These are phyloP conservation scores for Curvularia verruculosa DNA, from an alignment of 2,329 filamentous ascomycete genomes.

Conservation along the genomic window DNA sequence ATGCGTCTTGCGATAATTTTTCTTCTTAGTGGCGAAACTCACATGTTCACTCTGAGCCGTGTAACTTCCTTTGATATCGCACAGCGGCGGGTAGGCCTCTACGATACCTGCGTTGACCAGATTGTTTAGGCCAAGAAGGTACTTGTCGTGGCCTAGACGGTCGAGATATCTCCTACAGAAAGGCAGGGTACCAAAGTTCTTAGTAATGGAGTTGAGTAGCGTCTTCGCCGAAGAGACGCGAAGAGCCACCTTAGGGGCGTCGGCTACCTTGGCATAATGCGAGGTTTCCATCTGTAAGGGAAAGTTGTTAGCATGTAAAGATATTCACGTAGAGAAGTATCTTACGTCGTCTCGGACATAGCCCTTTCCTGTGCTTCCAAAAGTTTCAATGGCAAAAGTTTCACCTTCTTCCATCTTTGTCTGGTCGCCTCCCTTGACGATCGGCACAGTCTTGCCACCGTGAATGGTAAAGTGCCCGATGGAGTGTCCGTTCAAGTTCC, in stretches of 20 bases:
- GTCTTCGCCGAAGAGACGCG: slow-evolving; percentile 82
- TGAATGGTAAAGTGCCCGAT: slow-evolving; percentile 91
- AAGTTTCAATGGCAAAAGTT: slow-evolving; percentile 94
- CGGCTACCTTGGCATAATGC: slow-evolving; percentile 78
- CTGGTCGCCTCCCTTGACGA: slow-evolving; percentile 84
- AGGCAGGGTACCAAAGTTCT: slow-evolving; percentile 92
- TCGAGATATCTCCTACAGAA: slow-evolving; percentile 92
- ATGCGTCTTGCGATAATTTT: background rate
- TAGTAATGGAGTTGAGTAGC: slow-evolving; percentile 86
- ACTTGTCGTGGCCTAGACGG: slow-evolving; percentile 92
- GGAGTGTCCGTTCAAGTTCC: slow-evolving; percentile 87
- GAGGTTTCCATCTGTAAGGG: slow-evolving; percentile 72
- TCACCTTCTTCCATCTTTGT: slow-evolving; percentile 99
- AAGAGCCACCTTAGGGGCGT: slow-evolving; percentile 77
- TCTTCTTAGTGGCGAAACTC: slow-evolving; percentile 33
- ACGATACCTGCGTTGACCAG: slow-evolving; percentile 83
- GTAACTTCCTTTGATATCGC: slow-evolving; percentile 92
- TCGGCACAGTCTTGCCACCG: slow-evolving; percentile 90
- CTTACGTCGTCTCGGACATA: slow-evolving; percentile 81
- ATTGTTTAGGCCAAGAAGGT: slow-evolving; percentile 87
- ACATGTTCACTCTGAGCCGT: slow-evolving; percentile 95
- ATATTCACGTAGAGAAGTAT: background rate
- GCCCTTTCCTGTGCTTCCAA: slow-evolving; percentile 90
- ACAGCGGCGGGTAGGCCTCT: slow-evolving; percentile 86
- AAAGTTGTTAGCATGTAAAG: background rate